Base-by-base conservation (phyloP, 306 rosid genomes). In the Begonia masoniana region DNA sequence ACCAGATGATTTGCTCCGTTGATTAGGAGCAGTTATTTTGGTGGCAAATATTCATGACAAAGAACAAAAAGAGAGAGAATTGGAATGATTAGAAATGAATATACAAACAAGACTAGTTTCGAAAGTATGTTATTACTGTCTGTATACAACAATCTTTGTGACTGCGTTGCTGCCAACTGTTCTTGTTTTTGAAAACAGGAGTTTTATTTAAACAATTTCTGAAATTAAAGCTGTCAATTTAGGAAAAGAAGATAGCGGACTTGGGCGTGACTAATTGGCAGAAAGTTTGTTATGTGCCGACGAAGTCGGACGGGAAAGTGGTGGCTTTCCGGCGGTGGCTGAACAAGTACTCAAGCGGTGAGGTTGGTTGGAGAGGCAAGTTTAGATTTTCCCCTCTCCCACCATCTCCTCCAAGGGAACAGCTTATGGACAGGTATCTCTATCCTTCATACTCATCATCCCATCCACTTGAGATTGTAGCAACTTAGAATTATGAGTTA, bases 341-440 rank as follows among this genome's bases (percentile, higher is more conserved):
- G 56, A 91, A 71, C 65, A 85, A 75, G 71, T 78, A 85, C 48
- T 82, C 94, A 1, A 84, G 75, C 41, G 82, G 88, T 42, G 75
- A 91, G 65, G 86, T 91, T 60, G 86, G 83, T 42, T 91, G 97
- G 97, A 83, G 74, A 75, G 94, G 94, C 68, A 83, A 80, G 68
- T 79, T 73, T 70, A 71, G 60, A 10, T 88, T 78, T n/a, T 71
- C 26, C 55, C 92, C 81, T 74, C 92, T 94, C 17, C 92, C 39
- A 7, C 7, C 92, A 2, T 69, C 81, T 42, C 94, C 97, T 51
- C 88, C 96, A 0, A 91, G 66, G 74, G 94, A 91, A 58, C 79
- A 85, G 65, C 80, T 91, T 47, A 23, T 91, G 78, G 97, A 85
- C 68, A 82, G 97, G 97, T 88, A 82, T 5, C 8, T 19, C 16